These are phyloP conservation scores for Paramecium primaurelia DNA, from an alignment of 73 alveolate genomes.

Conservation along the genomic window DNA sequence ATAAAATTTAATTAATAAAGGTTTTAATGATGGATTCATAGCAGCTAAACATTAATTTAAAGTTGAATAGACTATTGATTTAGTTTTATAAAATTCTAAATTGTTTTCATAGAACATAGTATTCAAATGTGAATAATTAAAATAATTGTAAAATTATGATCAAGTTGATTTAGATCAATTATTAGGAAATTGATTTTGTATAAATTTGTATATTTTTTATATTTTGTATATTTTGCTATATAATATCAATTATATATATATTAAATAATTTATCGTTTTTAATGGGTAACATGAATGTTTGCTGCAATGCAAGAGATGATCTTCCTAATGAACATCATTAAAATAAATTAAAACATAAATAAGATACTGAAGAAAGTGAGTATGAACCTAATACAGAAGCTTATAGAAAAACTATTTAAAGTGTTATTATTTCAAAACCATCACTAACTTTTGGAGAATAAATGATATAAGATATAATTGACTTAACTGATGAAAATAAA, in stretches of 20 bases:
- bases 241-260: not conserved
- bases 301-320: not conserved
- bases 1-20: not conserved
- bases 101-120: not conserved
- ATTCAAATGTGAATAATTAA: not conserved
- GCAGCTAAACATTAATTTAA: not conserved
- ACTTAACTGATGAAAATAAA: not conserved
- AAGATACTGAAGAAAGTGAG: not conserved
- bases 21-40: not conserved
- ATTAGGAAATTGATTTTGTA: not conserved
- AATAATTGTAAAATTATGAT: not conserved
- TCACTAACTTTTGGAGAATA: not conserved
- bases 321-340: not conserved
- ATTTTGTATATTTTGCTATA: not conserved
- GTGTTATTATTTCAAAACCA: not conserved
- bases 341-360: not conserved
- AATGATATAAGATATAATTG: not conserved
- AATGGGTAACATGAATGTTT: slow-evolving; percentile 10
- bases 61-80: not conserved
- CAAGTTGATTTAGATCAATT: not conserved
- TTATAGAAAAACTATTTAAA: not conserved
- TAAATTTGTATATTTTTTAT: not conserved
- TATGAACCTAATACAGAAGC: not conserved
- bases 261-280: not conserved
- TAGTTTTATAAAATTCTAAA: not conserved